These are phyloP conservation scores for Prunus kanzakura DNA, from an alignment of 306 rosid species.

Conservation along the genomic window DNA sequence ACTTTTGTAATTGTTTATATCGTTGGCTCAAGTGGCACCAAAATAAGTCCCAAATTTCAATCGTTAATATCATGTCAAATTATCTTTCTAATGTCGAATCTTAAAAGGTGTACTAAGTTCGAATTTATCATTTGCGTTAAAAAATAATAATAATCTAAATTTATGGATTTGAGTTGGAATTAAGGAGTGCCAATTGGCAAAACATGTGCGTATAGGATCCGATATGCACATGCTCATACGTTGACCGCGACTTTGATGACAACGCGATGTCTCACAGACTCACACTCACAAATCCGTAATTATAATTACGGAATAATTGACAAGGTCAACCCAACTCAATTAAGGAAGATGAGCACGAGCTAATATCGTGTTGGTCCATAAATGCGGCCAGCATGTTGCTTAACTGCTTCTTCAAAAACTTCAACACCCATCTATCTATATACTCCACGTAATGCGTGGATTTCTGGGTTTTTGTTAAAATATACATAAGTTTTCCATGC, in stretches of 20 bases:
- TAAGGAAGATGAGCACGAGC: background rate
- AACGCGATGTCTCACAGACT: background rate
- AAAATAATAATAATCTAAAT: too few species aligned
- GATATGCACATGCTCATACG: background rate
- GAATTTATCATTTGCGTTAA: too few species aligned
- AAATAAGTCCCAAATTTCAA: too few species aligned
- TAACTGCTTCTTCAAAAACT: too few species aligned
- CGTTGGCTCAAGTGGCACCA: too few species aligned
- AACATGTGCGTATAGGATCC: background rate
- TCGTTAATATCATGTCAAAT: too few species aligned
- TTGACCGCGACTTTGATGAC: background rate
- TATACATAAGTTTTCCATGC: background rate
- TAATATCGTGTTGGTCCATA: background rate
- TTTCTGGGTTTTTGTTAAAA: background rate
- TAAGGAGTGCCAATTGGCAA: too few species aligned
- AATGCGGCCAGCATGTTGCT: background rate
- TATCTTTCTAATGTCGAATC: too few species aligned
- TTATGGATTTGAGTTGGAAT: too few species aligned
- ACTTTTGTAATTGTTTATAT: too few species aligned
- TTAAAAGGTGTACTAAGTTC: fast-evolving
- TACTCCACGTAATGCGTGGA: background rate
- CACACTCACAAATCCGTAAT: too few species aligned
- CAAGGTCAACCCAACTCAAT: background rate
- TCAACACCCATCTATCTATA: background rate
- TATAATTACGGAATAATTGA: background rate